Evolutionary conservation across 1,139 yeast species (phyloP).

Genomic region (Taphrina wiesneri): DNA sequence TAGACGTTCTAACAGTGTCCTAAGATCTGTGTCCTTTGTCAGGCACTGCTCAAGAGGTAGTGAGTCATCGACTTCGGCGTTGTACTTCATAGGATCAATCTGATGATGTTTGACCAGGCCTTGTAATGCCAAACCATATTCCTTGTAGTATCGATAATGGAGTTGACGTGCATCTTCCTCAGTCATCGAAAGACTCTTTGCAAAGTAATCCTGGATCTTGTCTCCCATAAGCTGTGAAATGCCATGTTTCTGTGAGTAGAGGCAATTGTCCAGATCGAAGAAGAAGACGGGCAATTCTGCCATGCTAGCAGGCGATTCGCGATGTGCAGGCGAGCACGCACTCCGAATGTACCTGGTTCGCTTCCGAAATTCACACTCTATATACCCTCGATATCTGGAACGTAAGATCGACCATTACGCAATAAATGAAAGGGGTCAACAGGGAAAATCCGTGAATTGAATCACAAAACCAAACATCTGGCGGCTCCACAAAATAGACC

Average conservation of each 20-base stretch:
- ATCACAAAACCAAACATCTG: neutral
- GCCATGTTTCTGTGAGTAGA: slow-evolving; percentile 69
- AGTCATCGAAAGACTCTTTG: slow-evolving; percentile 58
- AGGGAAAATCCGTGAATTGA: no score
- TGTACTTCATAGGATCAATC: slow-evolving; percentile 79
- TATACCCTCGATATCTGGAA: no score
- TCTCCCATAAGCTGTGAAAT: slow-evolving; percentile 87
- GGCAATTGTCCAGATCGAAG: slow-evolving; percentile 90
- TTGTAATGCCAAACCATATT: slow-evolving; percentile 89
- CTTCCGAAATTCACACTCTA: no score
- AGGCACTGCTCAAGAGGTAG: slow-evolving; percentile 78
- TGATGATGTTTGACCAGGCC: slow-evolving; percentile 55
- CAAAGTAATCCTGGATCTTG: slow-evolving; percentile 79
- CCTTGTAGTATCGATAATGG: slow-evolving; percentile 73
- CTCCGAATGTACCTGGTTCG: no score
- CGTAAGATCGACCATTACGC: no score
- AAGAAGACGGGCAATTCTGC: slow-evolving; percentile 52
- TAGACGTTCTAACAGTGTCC: slow-evolving; percentile 46
- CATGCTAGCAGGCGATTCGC: neutral
- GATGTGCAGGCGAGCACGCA: no score
- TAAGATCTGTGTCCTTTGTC: slow-evolving; percentile 52
- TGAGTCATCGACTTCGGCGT: slow-evolving; percentile 85
- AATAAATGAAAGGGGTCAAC: no score
- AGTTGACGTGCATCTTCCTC: slow-evolving; percentile 76
- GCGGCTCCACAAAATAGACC: neutral